Conservation (phyloP, 2,329 filamentous ascomycete genomes). For the Biscogniauxia marginata region DNA sequence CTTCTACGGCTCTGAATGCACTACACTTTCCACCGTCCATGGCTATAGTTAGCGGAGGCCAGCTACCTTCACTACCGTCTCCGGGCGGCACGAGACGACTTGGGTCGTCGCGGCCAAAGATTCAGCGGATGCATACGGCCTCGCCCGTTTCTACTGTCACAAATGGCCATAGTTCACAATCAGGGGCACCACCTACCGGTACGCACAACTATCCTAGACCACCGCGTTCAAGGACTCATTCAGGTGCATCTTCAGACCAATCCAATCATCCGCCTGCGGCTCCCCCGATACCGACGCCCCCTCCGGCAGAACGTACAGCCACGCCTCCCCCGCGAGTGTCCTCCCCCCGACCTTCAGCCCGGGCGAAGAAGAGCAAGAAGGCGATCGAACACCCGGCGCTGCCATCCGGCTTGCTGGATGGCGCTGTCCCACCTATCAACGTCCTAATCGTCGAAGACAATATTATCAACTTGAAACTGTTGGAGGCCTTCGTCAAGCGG, state of each 20-base stretch:
- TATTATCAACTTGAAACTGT: slow-evolving; percentile 89
- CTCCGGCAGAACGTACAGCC: slow-evolving; percentile 56
- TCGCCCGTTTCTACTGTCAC: slow-evolving; percentile 66
- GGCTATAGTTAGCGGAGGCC: slow-evolving; percentile 75
- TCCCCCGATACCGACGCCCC: slow-evolving; percentile 48
- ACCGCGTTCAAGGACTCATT: slow-evolving; percentile 57
- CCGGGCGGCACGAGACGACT: slow-evolving; percentile 63
- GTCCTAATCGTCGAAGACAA: slow-evolving; percentile 98
- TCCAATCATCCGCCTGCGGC: slow-evolving; percentile 45
- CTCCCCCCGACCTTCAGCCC: slow-evolving; percentile 48
- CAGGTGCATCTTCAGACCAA: slow-evolving; percentile 55
- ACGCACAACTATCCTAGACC: slow-evolving; percentile 41
- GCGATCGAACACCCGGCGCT: slow-evolving; percentile 41
- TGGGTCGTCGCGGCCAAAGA: slow-evolving; percentile 45
- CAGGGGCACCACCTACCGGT: slow-evolving; percentile 35
- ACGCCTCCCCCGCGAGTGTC: slow-evolving; percentile 50
- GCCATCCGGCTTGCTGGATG: slow-evolving; percentile 69
- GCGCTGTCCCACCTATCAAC: slow-evolving; percentile 89
- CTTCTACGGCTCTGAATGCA: slow-evolving; percentile 26
- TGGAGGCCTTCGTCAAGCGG: slow-evolving; percentile 94
- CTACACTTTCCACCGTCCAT: slow-evolving; percentile 62
- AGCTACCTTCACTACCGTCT: slow-evolving; percentile 77
- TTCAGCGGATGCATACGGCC: slow-evolving; percentile 70
- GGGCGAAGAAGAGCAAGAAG: slow-evolving; percentile 56
- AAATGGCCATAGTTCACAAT: slow-evolving; percentile 42